A percentile compares a stretch with the other conserved stretches of the same genome.
Evolutionary conservation across 148 eudicot genomes (phyloP).

Genomic region (Camellia granthamiana): DNA sequence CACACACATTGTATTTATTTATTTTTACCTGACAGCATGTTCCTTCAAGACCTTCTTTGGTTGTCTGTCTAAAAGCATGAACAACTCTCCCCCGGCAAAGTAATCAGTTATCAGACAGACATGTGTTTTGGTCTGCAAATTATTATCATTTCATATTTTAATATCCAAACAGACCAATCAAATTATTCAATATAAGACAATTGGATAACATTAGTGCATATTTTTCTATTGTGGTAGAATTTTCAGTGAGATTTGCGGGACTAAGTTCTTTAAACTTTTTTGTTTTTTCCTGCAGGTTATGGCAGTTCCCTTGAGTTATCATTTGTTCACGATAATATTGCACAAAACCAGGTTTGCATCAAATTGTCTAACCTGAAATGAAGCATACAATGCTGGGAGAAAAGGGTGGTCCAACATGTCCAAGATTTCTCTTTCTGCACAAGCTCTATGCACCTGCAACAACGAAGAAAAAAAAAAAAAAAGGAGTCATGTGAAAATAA

Average conservation of each 20-base stretch:
- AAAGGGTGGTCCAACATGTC: constrained; percentile 95
- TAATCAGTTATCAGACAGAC: constrained; percentile 93
- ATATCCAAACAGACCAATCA: neutral
- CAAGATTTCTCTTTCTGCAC: constrained; percentile 95
- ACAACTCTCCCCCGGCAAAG: constrained; percentile 95
- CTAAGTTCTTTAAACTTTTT: neutral
- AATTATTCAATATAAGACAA: neutral
- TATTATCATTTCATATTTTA: neutral
- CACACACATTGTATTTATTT: too few species aligned
- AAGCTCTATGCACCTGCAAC: constrained; percentile 92
- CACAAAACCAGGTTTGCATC: neutral
- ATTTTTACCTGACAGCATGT: constrained; percentile 77
- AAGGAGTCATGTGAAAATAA: neutral
- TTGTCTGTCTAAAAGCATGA: constrained; percentile 78
- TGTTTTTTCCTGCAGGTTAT: neutral
- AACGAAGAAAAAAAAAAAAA: neutral
- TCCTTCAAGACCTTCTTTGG: constrained; percentile 85
- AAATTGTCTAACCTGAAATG: constrained; percentile 75
- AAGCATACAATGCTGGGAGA: constrained; percentile 97
- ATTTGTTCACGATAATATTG: neutral
- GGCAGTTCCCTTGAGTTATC: neutral
- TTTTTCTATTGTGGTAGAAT: neutral
- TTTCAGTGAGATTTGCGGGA: neutral
- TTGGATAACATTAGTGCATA: neutral
- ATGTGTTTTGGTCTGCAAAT: constrained; percentile 85